A percentile compares a stretch with the other conserved stretches of the same genome.
phyloP scores from a whole-genome alignment of 2,329 filamentous ascomycete genomes.

The Cladosporium sp. region DNA sequence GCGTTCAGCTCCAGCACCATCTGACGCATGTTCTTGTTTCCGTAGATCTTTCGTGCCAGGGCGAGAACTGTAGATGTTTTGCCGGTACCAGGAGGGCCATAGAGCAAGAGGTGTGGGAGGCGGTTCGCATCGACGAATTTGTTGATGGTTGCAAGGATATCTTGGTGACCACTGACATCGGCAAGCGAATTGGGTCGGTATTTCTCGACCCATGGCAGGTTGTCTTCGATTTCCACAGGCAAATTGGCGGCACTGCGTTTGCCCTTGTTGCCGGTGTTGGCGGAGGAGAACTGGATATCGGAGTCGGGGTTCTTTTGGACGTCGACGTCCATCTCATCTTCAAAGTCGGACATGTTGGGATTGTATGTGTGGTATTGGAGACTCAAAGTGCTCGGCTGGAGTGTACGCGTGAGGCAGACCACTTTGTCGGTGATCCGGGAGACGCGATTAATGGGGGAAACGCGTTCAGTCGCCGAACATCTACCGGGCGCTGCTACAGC shows the following conservation, averaged over 20 bases:
- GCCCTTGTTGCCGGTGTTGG: slow-evolving; percentile 66
- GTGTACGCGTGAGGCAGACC: too few relatives aligned
- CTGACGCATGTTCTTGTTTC: slow-evolving; percentile 85
- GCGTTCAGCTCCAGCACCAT: slow-evolving; percentile 99
- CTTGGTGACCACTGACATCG: slow-evolving; percentile 94
- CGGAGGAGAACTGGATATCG: slow-evolving; percentile 66
- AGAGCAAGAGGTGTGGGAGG: slow-evolving; percentile 90
- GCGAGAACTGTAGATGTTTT: slow-evolving; percentile 97
- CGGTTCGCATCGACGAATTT: slow-evolving; percentile 94
- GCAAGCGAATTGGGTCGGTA: slow-evolving; percentile 84
- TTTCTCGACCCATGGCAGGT: slow-evolving; percentile 96
- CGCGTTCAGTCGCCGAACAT: too few relatives aligned
- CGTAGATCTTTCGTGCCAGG: slow-evolving; percentile 89
- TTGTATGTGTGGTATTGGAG: background rate
- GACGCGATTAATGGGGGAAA: background rate
- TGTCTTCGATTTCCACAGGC: slow-evolving; percentile 89
- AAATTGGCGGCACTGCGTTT: slow-evolving; percentile 91
- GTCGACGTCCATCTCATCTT: slow-evolving; percentile 63
- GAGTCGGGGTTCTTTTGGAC: slow-evolving; percentile 50
- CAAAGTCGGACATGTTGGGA: slow-evolving; percentile 48
- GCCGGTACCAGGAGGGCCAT: slow-evolving; percentile 92
- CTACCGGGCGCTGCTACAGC: too few relatives aligned
- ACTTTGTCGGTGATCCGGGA: background rate
- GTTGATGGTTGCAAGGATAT: slow-evolving; percentile 96
- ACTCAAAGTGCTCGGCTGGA: too few relatives aligned